Conservation (phyloP, 306 rosid species). For the Clitoria ternatea region DNA sequence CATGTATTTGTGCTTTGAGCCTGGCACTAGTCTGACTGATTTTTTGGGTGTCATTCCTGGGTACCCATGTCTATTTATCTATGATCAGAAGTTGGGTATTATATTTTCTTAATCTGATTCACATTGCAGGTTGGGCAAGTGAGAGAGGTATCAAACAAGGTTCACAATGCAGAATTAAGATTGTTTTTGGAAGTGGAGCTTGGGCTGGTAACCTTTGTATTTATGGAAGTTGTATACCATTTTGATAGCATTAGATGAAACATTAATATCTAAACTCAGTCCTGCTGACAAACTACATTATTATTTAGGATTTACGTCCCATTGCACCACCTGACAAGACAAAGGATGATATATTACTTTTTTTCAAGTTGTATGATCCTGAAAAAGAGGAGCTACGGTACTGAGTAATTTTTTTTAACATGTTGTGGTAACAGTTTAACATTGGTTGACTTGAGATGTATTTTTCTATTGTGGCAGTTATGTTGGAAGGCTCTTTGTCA, state of each 20-base stretch:
- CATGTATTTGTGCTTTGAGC: too few relatives aligned
- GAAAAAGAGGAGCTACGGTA: slow-evolving; percentile 84
- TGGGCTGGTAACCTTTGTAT: slow-evolving; percentile 52
- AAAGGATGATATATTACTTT: slow-evolving; percentile 74
- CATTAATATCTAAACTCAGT: background rate
- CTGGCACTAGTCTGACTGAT: too few relatives aligned
- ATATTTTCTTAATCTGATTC: slow-evolving; percentile 2
- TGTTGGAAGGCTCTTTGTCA: slow-evolving; percentile 83
- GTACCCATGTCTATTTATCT: slow-evolving; percentile 2
- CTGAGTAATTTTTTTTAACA: slow-evolving; percentile 13
- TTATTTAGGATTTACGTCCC: slow-evolving; percentile 53
- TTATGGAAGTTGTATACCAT: slow-evolving; percentile 7
- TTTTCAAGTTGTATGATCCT: slow-evolving; percentile 84
- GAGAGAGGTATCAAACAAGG: slow-evolving; percentile 68
- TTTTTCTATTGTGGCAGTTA: slow-evolving; percentile 46
- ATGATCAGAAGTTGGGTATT: slow-evolving; percentile 12
- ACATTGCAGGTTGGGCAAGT: slow-evolving; percentile 69
- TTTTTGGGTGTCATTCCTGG: too few relatives aligned
- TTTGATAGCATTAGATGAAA: background rate
- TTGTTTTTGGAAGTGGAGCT: slow-evolving; percentile 73
- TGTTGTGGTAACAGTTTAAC: slow-evolving; percentile 2
- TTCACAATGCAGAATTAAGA: slow-evolving; percentile 69
- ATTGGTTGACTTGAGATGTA: slow-evolving; percentile 23
- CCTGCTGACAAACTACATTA: slow-evolving; percentile 22
- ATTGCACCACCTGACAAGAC: slow-evolving; percentile 72